Base-by-base conservation (phyloP, 257 asterid genomes). In the Fraxinus americana region DNA sequence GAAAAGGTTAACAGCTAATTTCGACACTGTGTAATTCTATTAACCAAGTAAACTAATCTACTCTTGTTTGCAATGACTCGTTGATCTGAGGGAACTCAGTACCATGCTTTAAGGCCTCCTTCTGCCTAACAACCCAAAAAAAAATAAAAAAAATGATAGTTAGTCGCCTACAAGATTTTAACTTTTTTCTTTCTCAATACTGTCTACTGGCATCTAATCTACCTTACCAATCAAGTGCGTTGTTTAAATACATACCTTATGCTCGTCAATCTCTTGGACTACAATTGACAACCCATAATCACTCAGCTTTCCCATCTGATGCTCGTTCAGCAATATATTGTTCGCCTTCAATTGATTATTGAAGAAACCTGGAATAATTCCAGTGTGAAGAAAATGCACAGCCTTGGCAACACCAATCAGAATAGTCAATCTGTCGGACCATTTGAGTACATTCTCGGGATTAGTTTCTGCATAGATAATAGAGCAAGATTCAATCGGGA, bases 341-440 rank as follows among this genome's bases (percentile, higher is more conserved):
- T 85, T 87, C 9, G 92, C 83, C 85, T 90, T 90, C 78, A 91
- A 76, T 7, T 86, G 82, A 14, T 91, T 91, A 78, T 86, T 86
- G 82, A 77, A 87, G 69, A 89, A 90, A 27, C 91, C 91, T 17
- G 97, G 93, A 61, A 91, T 88, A n/a, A 90, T 73, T 71, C 94
- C 97, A 5, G 94, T 90, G 82, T 91, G 97, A 78, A 91, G 92
- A 82, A 91, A 91, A 79, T 91, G 97, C 67, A 91, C 92, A 7
- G 97, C 94, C 88, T 88, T 91, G 35, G 97, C 93, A 71, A 88
- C 76, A 72, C 92, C 89, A 11, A 81, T 85, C 23, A 91, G 84
- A 68, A 90, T 79, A 10, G 86, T 79, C 78, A 91, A 81, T 79
- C 97, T 86, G 75, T 91, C 92, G 35, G 90, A 45, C 97, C 97